Evolutionary conservation across 2,329 filamentous ascomycete genomes (phyloP), one percentile per base, ranked within the genome.

Genomic region (Aspergillus tamarii): DNA sequence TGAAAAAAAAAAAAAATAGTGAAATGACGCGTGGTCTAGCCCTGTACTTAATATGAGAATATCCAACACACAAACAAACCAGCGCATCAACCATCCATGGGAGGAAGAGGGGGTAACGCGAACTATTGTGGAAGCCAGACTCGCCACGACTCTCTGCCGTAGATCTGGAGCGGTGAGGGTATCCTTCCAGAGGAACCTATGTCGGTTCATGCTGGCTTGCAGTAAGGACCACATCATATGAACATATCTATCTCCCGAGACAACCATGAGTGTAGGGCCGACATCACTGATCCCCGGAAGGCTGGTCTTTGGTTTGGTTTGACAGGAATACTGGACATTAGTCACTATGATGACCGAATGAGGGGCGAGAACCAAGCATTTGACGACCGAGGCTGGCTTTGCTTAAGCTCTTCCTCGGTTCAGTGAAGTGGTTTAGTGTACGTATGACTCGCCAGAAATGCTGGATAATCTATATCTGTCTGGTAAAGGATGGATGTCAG

Each of bases 221-320:
- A 52, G 48, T 52, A 52, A 52, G 48, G 48, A 32, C 19, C 48
- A 32, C 48, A 32, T 32, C 48, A 32, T 52, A 52, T 52, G 48
- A 52, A 16, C 28, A 52, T 32, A 52, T 52, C 48, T 32, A 32
- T 32, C 28, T 32, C 26, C 28, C 28, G 48, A 52, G 46, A 50
- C 14, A 50, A 50, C 46, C 26, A n/a, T n/a, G 48, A 28, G 48
- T 52, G 9, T n/a, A 52, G 28, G 28, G 10, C 26, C 8, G 19
- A 21, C 28, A 32, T 34, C 14, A 34, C 48, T 52, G 6, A 28
- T 50, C 6, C 23, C 6, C 5, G 46, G 10, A 19, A 19, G 23
- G 2, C 12, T 7, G 14, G 26, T 19, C 23, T 30, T 10, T 50
- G 48, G 28, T 9, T 52, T 52, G 48, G 48, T 52, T 32, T 32